Evolutionary conservation across 257 asterid species (phyloP).

Genomic region (Anisodus tanguticus): DNA sequence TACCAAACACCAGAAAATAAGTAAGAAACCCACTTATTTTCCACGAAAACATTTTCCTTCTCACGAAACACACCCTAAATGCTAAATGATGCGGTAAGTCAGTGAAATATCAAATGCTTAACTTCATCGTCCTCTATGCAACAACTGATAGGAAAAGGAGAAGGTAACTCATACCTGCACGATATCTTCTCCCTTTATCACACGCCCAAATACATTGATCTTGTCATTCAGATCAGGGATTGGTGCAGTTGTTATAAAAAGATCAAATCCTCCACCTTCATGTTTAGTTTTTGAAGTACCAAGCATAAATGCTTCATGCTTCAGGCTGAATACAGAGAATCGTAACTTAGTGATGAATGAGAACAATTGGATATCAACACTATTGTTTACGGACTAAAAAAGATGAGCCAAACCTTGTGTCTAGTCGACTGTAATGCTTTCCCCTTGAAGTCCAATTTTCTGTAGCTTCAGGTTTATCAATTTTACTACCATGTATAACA

Average conservation of each 20-base stretch:
- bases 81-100: background rate
- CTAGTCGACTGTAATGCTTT: slow-evolving; percentile 83
- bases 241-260: slow-evolving; percentile 89
- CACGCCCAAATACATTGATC: slow-evolving; percentile 86
- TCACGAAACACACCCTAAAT: no score
- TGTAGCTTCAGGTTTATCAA: slow-evolving; percentile 61
- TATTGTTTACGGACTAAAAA: background rate
- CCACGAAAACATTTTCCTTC: no score
- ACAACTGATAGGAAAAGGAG: background rate
- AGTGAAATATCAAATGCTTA: background rate
- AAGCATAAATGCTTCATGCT: slow-evolving; percentile 99
- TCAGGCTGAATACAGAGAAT: slow-evolving; percentile 44
- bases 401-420: slow-evolving; percentile 67
- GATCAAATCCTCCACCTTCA: slow-evolving; percentile 69
- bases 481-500: slow-evolving; percentile 87
- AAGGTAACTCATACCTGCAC: slow-evolving; percentile 68
- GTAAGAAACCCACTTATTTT: no score
- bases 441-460: slow-evolving; percentile 95
- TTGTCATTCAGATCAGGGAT: slow-evolving; percentile 87
- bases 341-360: slow-evolving; percentile 26
- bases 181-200: slow-evolving; percentile 90
- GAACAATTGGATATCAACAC: background rate
- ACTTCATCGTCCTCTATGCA: background rate
- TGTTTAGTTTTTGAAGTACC: slow-evolving; percentile 82
- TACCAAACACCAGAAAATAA: no score